Conservation (phyloP, 164 flowering plant genomes). For the Echeveria elegans region DNA sequence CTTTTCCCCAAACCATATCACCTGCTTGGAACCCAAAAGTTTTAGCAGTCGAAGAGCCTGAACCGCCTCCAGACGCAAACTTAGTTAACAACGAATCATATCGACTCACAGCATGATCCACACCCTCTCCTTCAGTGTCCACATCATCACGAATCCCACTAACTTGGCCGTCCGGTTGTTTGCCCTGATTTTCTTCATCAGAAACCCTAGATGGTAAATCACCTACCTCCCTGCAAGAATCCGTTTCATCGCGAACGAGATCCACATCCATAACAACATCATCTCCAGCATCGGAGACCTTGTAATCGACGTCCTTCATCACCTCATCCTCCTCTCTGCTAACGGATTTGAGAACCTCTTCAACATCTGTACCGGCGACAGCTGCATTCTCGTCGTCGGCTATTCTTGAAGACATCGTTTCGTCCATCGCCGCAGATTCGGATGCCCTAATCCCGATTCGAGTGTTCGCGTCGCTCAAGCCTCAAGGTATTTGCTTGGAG, state of each 20-base stretch:
- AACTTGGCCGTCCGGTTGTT: too few species aligned
- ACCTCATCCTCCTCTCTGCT: background rate
- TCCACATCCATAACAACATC: slow-evolving; percentile 2
- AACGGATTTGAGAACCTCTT: background rate
- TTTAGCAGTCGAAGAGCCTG: too few species aligned
- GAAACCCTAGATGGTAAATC: slow-evolving; percentile 12
- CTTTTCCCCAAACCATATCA: slow-evolving; percentile 97
- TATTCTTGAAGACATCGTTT: background rate
- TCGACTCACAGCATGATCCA: too few species aligned
- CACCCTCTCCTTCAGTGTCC: too few species aligned
- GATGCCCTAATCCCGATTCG: background rate
- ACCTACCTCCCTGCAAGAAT: background rate
- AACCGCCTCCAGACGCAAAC: too few species aligned
- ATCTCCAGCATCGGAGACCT: slow-evolving; percentile 18
- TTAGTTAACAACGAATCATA: too few species aligned
- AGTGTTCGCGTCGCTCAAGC: background rate
- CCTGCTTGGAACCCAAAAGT: slow-evolving; percentile 47
- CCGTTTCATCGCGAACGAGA: slow-evolving; percentile 9
- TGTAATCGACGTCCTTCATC: too few species aligned
- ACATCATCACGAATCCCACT: too few species aligned
- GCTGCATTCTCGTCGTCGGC: background rate
- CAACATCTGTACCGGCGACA: too few species aligned
- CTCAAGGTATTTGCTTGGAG: background rate
- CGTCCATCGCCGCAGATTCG: background rate
- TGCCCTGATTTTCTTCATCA: too few species aligned